Evolutionary conservation across 306 rosid species (phyloP).

Genomic region (Hippophae gyantsensis): DNA sequence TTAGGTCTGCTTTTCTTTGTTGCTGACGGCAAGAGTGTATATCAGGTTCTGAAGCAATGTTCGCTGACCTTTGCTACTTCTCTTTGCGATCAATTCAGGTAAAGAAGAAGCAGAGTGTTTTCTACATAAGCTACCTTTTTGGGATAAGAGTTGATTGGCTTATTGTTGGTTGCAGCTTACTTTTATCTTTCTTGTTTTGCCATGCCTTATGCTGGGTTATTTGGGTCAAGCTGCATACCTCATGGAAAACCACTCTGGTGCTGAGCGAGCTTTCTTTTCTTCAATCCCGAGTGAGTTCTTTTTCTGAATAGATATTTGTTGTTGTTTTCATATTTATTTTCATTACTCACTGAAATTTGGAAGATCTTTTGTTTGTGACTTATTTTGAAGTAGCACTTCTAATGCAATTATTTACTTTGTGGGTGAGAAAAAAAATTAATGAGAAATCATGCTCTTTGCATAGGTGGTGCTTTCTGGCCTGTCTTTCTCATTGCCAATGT

Average conservation of each 20-base stretch:
- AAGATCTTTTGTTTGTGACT: too few species aligned
- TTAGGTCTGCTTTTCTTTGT: constrained; percentile 7
- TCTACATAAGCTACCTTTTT: not conserved
- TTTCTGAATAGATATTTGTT: not conserved
- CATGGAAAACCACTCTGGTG: constrained; percentile 50
- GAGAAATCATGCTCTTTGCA: constrained; percentile 1
- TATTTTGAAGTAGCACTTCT: too few species aligned
- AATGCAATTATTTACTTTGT: too few species aligned
- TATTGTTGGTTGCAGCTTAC: constrained; percentile 66
- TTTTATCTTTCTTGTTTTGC: constrained; percentile 84
- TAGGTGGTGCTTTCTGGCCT: constrained; percentile 81
- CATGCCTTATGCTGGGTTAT: constrained; percentile 89
- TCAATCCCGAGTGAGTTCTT: constrained; percentile 71
- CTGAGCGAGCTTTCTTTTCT: constrained; percentile 58
- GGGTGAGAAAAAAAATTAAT: not conserved
- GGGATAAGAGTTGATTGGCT: constrained; percentile 13
- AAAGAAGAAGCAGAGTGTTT: constrained; percentile 14
- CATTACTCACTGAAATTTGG: too few species aligned
- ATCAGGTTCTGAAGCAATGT: constrained; percentile 99
- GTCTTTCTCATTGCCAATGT: constrained; percentile 62
- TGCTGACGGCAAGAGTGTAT: constrained; percentile 14
- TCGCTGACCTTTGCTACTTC: constrained; percentile 96
- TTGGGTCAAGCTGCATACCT: constrained; percentile 99
- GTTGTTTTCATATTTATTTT: constrained; percentile 8
- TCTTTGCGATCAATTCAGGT: constrained; percentile 95